Evolutionary conservation across 164 flowering plant species (phyloP).

Genomic region (Malania oleifera): DNA sequence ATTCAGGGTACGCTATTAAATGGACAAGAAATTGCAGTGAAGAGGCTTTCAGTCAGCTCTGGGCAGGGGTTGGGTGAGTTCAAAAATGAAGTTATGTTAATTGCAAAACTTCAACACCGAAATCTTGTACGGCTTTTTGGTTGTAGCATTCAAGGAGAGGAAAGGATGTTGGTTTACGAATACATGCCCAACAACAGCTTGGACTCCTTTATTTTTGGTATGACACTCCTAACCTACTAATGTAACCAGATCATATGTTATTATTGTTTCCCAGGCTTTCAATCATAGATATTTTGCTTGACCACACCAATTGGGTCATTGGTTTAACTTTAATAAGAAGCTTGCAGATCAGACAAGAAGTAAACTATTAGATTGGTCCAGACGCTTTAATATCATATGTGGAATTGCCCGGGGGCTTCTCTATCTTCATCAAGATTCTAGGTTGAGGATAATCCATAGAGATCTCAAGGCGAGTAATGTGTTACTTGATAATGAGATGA

Average conservation of each 20-base stretch:
- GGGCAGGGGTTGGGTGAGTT: conserved; percentile 37
- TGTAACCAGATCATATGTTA: too few relatives aligned
- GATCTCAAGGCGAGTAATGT: conserved; percentile 48
- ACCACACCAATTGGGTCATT: too few relatives aligned
- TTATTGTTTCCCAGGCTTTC: too few relatives aligned
- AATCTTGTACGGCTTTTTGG: conserved; percentile 50
- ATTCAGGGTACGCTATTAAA: conserved; percentile 22
- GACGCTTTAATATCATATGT: conserved; percentile 25
- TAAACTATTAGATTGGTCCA: conserved; percentile 24
- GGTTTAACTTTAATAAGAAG: too few relatives aligned
- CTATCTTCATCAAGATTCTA: conserved; percentile 46
- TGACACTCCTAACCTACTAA: too few relatives aligned
- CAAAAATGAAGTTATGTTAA: conserved; percentile 38
- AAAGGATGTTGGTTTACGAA: conserved; percentile 42
- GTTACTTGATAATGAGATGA: conserved; percentile 33
- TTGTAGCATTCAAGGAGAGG: conserved; percentile 32
- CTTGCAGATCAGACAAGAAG: conserved; percentile 23
- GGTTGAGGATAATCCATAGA: conserved; percentile 36
- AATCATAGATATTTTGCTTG: too few relatives aligned
- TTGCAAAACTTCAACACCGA: conserved; percentile 46
- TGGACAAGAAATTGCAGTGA: conserved; percentile 42
- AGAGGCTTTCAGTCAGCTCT: conserved; percentile 31
- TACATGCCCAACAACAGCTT: conserved; percentile 42
- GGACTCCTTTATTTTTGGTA: conserved; percentile 31
- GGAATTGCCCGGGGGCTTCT: conserved; percentile 41